These are phyloP conservation scores for Phytophthora syringae DNA, from an alignment of 352 stramenopile species.

Conservation along the genomic window DNA sequence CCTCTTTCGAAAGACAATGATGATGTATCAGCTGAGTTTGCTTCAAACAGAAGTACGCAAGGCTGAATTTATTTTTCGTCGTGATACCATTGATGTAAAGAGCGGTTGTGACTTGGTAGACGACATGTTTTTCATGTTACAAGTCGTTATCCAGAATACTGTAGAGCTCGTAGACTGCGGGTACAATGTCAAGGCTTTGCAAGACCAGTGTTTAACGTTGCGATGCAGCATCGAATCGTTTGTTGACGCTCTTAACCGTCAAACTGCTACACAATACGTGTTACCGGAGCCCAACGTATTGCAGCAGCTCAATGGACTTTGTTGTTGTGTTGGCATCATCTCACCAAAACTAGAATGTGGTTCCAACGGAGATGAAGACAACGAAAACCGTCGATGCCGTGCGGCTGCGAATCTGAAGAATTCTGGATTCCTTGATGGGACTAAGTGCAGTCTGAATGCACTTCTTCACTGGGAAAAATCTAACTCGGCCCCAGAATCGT, in stretches of 20 bases:
- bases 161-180: constrained; percentile 24
- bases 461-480: constrained; percentile 25
- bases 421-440: constrained; percentile 18
- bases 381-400: constrained; percentile 17
- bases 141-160: constrained; percentile 11
- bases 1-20: constrained; percentile 46
- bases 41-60: constrained; percentile 18
- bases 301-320: constrained; percentile 16
- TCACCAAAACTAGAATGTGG: constrained; percentile 5
- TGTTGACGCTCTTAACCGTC: constrained; percentile 19
- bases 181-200: constrained; percentile 16
- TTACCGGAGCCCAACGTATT: constrained; percentile 4
- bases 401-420: constrained; percentile 25
- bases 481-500: not conserved
- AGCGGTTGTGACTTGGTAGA: constrained; percentile 17
- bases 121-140: constrained; percentile 34
- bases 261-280: constrained; percentile 1
- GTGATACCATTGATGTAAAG: constrained; percentile 3
- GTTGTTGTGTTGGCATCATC: constrained; percentile 2
- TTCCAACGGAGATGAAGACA: constrained; percentile 15
- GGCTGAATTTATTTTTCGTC: not conserved
- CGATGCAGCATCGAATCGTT: constrained; percentile 24
- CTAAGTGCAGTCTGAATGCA: constrained; percentile 10
- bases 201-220: constrained; percentile 12
- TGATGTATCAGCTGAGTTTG: constrained; percentile 36